phyloP scores from a whole-genome alignment of 164 flowering plant species.

The Umbellularia californica region DNA sequence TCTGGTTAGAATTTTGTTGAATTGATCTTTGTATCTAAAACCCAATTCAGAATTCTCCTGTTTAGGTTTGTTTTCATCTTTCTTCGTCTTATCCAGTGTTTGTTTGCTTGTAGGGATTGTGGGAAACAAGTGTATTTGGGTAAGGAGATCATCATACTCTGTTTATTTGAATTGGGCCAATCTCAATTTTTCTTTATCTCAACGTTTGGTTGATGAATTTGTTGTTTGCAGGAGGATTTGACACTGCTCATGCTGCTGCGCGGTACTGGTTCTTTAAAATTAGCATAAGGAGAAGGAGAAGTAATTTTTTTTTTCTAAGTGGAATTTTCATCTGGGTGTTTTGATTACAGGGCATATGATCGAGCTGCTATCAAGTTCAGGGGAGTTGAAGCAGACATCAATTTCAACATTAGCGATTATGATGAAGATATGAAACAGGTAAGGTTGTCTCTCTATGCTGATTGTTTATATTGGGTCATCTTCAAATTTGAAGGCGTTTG shows the following conservation, averaged over 20 bases:
- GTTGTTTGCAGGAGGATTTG: conserved; percentile 61
- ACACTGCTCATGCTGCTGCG: conserved; percentile 85
- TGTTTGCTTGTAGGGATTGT: conserved; percentile 57
- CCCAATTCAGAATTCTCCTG: not conserved
- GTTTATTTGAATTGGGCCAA: not conserved
- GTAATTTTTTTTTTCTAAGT: not conserved
- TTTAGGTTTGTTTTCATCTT: not conserved
- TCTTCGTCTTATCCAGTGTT: not conserved
- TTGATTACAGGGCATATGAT: conserved; percentile 73
- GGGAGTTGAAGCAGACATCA: conserved; percentile 90
- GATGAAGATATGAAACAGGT: conserved; percentile 83
- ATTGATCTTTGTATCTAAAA: not conserved
- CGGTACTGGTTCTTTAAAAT: conserved; percentile 35
- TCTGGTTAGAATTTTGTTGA: conserved; percentile 39
- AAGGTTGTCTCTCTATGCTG: not conserved
- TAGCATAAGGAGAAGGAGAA: not conserved
- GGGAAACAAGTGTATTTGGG: conserved; percentile 87
- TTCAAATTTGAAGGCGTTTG: no score
- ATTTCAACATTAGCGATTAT: conserved; percentile 66
- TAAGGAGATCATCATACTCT: conserved; percentile 17
- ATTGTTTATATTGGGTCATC: not conserved
- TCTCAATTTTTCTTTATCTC: not conserved
- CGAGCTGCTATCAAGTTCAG: conserved; percentile 90
- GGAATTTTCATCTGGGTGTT: conserved; percentile 5
- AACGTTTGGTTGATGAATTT: conserved; percentile 5